phyloP scores from a whole-genome alignment of 2,329 filamentous ascomycete genomes.

The Alternaria burnsii region DNA sequence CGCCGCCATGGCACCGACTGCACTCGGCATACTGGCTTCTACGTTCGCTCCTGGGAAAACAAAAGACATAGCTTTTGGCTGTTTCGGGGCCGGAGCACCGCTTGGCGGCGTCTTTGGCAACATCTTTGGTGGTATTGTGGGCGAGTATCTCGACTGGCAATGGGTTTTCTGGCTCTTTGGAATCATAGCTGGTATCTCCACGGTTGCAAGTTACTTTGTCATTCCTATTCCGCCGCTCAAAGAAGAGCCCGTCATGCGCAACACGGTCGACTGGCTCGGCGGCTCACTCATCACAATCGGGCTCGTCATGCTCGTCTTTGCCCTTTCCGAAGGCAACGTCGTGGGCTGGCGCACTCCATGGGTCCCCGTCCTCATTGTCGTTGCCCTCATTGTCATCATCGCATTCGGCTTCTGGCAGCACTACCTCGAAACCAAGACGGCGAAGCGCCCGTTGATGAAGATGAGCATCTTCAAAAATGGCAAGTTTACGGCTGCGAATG shows the following conservation, averaged over 20 bases:
- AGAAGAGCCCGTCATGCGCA: conserved; percentile 47
- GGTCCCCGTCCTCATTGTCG: conserved; percentile 67
- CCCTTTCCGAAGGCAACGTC: conserved; percentile 73
- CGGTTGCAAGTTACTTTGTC: conserved; percentile 65
- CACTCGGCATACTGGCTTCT: conserved; percentile 73
- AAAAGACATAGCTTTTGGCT: conserved; percentile 72
- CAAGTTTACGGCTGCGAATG: conserved; percentile 69
- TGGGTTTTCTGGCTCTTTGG: conserved; percentile 64
- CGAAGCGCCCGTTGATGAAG: conserved; percentile 69
- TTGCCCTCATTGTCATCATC: conserved; percentile 64
- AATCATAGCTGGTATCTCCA: conserved; percentile 66
- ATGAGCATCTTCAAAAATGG: conserved; percentile 69
- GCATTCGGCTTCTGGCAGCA: conserved; percentile 70
- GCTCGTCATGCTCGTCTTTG: conserved; percentile 70
- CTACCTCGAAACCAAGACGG: conserved; percentile 63
- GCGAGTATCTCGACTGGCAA: conserved; percentile 57
- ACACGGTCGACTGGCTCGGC: conserved; percentile 72
- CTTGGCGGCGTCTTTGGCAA: conserved; percentile 72
- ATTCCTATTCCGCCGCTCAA: conserved; percentile 63
- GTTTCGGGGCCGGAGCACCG: conserved; percentile 66
- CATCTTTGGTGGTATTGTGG: conserved; percentile 56
- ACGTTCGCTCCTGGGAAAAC: conserved; percentile 73
- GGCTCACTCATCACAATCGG: conserved; percentile 69
- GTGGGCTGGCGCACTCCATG: conserved; percentile 72
- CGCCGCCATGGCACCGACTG: conserved; percentile 74